Evolutionary conservation across 1,284 basidiomycete species (phyloP).

Genomic region (Stygiomarasmius scandens): DNA sequence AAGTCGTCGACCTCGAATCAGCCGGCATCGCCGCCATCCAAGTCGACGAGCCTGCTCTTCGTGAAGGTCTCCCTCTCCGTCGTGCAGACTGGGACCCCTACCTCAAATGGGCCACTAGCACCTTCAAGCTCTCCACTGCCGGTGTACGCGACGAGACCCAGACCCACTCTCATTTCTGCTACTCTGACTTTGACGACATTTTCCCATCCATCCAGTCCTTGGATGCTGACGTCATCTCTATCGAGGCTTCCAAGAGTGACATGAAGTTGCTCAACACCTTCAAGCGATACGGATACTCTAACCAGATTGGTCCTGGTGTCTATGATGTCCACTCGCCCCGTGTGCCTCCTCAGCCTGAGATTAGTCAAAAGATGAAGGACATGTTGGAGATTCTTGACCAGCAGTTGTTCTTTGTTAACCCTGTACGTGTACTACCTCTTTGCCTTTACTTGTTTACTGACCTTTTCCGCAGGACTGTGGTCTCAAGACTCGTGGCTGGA

Average conservation of each 20-base stretch:
- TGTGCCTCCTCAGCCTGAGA: constrained; percentile 93
- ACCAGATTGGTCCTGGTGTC: constrained; percentile 98
- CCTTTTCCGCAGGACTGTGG: constrained; percentile 61
- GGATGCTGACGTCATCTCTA: constrained; percentile 99
- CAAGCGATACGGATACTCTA: constrained; percentile 95
- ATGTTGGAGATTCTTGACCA: constrained; percentile 83
- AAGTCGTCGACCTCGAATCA: constrained; percentile 97
- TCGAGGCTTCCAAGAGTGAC: constrained; percentile 98
- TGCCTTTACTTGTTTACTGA: not conserved
- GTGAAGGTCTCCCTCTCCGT: constrained; percentile 97
- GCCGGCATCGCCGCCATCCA: constrained; percentile 98
- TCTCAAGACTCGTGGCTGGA: constrained; percentile 95
- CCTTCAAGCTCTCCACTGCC: constrained; percentile 94
- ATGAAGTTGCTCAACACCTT: constrained; percentile 97
- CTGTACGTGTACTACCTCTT: constrained; percentile 32
- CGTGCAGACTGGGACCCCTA: constrained; percentile 94
- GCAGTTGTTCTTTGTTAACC: constrained; percentile 91
- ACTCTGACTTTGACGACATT: constrained; percentile 96
- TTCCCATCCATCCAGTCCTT: constrained; percentile 97
- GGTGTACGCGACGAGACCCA: constrained; percentile 92
- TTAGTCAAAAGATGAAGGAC: constrained; percentile 88
- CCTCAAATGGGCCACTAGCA: constrained; percentile 96
- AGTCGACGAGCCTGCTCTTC: constrained; percentile 99
- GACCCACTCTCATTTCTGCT: constrained; percentile 98
- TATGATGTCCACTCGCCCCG: constrained; percentile 99